phyloP scores from a whole-genome alignment of 129 eudicot species.

The Solidago caesia region DNA sequence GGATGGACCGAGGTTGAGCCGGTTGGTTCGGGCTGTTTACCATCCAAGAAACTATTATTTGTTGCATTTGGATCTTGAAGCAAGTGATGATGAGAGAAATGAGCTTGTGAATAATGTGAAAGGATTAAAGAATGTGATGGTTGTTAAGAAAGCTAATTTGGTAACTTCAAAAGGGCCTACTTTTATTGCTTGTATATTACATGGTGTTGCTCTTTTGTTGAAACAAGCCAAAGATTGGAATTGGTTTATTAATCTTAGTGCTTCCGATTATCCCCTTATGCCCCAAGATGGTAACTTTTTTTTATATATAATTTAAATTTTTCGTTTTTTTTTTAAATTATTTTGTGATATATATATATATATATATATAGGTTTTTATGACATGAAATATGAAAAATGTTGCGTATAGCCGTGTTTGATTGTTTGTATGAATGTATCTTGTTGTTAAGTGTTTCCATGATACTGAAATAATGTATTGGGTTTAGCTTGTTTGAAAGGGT shows the following conservation, averaged over 20 bases:
- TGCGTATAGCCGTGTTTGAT: background rate
- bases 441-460: background rate
- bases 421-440: background rate
- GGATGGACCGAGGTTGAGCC: conserved; percentile 48
- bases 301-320: background rate
- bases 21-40: conserved; percentile 67
- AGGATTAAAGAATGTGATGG: conserved; percentile 55
- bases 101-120: conserved; percentile 55
- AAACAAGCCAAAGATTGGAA: conserved; percentile 62
- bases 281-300: conserved; percentile 76
- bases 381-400: background rate
- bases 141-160: conserved; percentile 71
- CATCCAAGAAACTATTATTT: conserved; percentile 73
- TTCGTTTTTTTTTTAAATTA: background rate
- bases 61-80: conserved; percentile 78
- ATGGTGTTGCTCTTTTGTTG: conserved; percentile 68
- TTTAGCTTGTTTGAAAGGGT: background rate
- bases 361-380: background rate
- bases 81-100: conserved; percentile 59
- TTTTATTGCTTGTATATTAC: conserved; percentile 55
- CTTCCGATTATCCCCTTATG: conserved; percentile 84
- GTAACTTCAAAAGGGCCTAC: conserved; percentile 75
- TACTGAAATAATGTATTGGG: background rate
- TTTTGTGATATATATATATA: background rate
- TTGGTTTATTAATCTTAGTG: conserved; percentile 83